These are phyloP conservation scores for Arxiozyma bovina DNA, from an alignment of 1,139 yeast species.

Conservation along the genomic window DNA sequence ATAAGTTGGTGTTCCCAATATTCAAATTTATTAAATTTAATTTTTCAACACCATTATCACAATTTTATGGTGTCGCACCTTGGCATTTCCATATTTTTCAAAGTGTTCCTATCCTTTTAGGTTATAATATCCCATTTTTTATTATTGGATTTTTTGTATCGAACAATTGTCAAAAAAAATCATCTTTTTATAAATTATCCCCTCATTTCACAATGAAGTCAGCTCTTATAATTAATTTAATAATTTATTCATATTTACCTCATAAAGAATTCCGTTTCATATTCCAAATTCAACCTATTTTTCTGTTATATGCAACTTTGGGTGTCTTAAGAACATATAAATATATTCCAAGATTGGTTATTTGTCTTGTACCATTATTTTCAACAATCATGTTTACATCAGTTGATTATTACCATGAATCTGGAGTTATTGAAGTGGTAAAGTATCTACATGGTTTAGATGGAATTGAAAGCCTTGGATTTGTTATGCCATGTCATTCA, in stretches of 20 bases:
- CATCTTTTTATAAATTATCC: slow-evolving; percentile 1
- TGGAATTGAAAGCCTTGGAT: slow-evolving; percentile 50
- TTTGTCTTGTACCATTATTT: slow-evolving; percentile 21
- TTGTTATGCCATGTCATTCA: slow-evolving; percentile 91
- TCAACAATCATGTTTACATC: slow-evolving; percentile 35
- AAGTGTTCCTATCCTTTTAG: slow-evolving; percentile 67
- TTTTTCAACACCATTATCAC: slow-evolving; percentile 59
- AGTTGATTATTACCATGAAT: slow-evolving; percentile 49
- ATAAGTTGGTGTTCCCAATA: slow-evolving; percentile 50
- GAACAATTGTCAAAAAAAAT: not conserved
- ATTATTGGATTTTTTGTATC: slow-evolving; percentile 34
- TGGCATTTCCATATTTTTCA: slow-evolving; percentile 80
- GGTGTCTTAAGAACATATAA: slow-evolving; percentile 22
- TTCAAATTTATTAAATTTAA: slow-evolving; percentile 69
- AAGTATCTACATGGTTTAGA: slow-evolving; percentile 41
- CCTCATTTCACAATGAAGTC: slow-evolving; percentile 11
- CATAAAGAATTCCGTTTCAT: slow-evolving; percentile 92
- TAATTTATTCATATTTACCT: slow-evolving; percentile 51
- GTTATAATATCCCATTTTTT: slow-evolving; percentile 59
- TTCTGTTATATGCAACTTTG: slow-evolving; percentile 38
- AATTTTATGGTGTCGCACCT: slow-evolving; percentile 79
- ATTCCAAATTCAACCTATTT: slow-evolving; percentile 75
- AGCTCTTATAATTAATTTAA: slow-evolving; percentile 37
- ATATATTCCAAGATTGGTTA: slow-evolving; percentile 2
- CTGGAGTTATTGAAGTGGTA: slow-evolving; percentile 72